Conservation (phyloP, 352 stramenopile genomes). For the Phytopythium cucurbitacearum region DNA sequence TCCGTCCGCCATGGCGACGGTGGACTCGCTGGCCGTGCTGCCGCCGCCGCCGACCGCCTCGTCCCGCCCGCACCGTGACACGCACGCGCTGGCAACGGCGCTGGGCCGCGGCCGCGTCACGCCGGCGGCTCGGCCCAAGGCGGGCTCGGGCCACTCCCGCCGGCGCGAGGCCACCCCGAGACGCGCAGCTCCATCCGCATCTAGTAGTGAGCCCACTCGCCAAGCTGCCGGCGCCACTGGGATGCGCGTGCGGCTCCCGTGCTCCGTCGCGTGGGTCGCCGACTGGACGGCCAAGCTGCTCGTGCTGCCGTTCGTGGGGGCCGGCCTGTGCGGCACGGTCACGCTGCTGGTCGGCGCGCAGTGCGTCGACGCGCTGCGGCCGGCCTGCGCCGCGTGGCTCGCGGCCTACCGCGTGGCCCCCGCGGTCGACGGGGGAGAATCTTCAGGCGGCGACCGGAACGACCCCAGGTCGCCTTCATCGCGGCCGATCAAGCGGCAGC, state of each 20-base stretch:
- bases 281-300: conserved; percentile 44
- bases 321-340: conserved; percentile 55
- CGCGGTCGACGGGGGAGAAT: background rate
- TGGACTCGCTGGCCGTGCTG: too few relatives aligned
- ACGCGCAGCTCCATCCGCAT: too few relatives aligned
- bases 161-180: too few relatives aligned
- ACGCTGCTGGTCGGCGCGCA: conserved; percentile 48
- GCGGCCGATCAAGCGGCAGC: conserved; percentile 33
- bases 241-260: background rate
- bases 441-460: conserved; percentile 5
- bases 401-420: background rate
- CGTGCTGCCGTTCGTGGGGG: conserved; percentile 57
- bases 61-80: too few relatives aligned
- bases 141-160: too few relatives aligned
- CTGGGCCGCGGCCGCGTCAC: background rate
- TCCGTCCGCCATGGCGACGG: too few relatives aligned
- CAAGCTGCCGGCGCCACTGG: too few relatives aligned
- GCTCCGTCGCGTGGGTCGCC: conserved; percentile 17
- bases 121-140: background rate
- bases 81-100: too few relatives aligned
- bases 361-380: conserved; percentile 51
- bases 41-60: too few relatives aligned
- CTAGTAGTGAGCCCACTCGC: too few relatives aligned
- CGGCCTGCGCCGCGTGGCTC: conserved; percentile 9
- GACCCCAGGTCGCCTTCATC: conserved; percentile 17